Evolutionary conservation across 2,329 filamentous ascomycete genomes (phyloP).

Genomic region (Metarhizium sp.): DNA sequence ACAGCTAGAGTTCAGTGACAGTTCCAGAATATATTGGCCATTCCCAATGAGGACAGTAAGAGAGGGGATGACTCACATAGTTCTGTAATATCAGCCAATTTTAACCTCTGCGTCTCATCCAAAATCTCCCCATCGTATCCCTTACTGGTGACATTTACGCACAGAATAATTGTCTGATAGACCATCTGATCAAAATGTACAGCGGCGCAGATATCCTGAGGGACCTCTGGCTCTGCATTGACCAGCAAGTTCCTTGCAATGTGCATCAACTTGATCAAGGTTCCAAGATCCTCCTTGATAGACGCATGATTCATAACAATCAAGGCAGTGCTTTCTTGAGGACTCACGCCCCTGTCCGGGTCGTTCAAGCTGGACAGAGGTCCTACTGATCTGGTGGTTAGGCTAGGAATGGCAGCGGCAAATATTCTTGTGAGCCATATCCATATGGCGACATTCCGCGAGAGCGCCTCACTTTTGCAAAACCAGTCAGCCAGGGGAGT

Average conservation of each 20-base stretch:
- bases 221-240: constrained; percentile 53
- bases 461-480: constrained; percentile 42
- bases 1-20: constrained; percentile 2
- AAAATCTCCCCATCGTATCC: constrained; percentile 56
- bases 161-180: constrained; percentile 55
- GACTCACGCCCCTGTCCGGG: constrained; percentile 46
- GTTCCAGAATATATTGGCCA: not conserved
- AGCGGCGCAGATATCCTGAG: constrained; percentile 55
- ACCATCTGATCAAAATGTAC: constrained; percentile 58
- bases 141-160: constrained; percentile 58
- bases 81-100: constrained; percentile 54
- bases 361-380: constrained; percentile 43
- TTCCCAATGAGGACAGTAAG: not conserved
- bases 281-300: constrained; percentile 52
- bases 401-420: constrained; percentile 48
- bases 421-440: constrained; percentile 55
- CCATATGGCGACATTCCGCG: constrained; percentile 56
- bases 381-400: constrained; percentile 51
- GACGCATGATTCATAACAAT: constrained; percentile 53
- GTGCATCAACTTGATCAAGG: constrained; percentile 58
- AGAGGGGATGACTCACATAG: constrained; percentile 37
- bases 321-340: constrained; percentile 51
- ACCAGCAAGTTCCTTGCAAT: constrained; percentile 57
- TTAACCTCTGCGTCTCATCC: constrained; percentile 46
- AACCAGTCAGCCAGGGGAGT: constrained; percentile 8